Base-by-base conservation (phyloP, 78 protist species). In the Fonticula alba region DNA sequence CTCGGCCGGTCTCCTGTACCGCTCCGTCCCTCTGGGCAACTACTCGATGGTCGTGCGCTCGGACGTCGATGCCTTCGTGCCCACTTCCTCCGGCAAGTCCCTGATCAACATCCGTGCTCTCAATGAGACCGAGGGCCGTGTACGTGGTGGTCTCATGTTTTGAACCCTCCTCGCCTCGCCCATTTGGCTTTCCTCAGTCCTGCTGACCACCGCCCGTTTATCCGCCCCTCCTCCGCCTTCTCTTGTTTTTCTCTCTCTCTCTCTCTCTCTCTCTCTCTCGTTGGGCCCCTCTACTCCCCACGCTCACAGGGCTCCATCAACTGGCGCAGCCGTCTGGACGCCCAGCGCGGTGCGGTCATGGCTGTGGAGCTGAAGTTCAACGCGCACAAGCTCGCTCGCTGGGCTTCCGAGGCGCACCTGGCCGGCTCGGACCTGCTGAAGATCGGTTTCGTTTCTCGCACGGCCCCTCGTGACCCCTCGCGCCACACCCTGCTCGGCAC, bases 321-420 rank as follows among this genome's bases (percentile, higher is more conserved):
- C 71, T 72, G 77, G 82, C 50, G 71, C 9, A 47, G 40, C 52
- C 50, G 47, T 62, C 56, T 77, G 35, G 82, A 73, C 59, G 17
- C 69, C 17, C 86, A 82, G 75, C 50, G 74, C 35, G 88, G 85
- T 37, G 72, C 86, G 17, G 82, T 82, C 13, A 47, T 85, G 11
- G 85, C 87, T 14, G 74, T 75, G 9, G 88, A 82, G 78, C 59
- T 82, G 54, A 82, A 82, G 75, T 80, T 82, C 76, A 82, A 82
- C 73, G 32, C 67, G 17, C 17, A 27, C 67, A 74, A 69, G 71
- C 55, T 78, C 33, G 79, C 78, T 43, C 19, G 36, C 38, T 74
- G 73, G 77, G 46, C 77, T 17, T 7, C 46, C 40, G 9, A 36
- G 19, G 78, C 82, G n/a, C 41, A 54, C 20, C 75, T 74, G 29